These are phyloP conservation scores for Termitomyces titanicus DNA, from an alignment of 768 basidiomycete species.

Conservation along the genomic window DNA sequence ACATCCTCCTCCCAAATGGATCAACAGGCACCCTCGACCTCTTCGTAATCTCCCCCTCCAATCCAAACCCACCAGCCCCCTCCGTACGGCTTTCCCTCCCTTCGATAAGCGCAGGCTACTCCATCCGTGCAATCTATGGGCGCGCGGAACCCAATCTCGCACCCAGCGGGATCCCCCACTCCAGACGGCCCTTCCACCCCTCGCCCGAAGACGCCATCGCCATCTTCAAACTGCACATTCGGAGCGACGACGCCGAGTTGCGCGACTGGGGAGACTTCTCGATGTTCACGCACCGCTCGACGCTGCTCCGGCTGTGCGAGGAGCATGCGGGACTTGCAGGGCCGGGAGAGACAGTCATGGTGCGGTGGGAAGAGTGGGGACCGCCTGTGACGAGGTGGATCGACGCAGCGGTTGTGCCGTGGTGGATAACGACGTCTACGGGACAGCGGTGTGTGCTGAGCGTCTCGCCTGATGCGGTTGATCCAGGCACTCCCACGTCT, in stretches of 20 bases:
- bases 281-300: constrained; percentile 9
- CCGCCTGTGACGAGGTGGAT: constrained; percentile 20
- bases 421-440: constrained; percentile 21
- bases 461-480: not conserved
- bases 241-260: not conserved
- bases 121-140: constrained; percentile 5
- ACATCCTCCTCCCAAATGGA: constrained; percentile 25
- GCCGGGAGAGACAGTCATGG: not conserved
- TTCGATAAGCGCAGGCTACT: not conserved
- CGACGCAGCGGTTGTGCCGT: constrained; percentile 7
- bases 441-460: constrained; percentile 20
- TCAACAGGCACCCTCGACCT: constrained; percentile 17
- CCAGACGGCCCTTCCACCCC: constrained; percentile 3
- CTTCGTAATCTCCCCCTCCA: constrained; percentile 11
- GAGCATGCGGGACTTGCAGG: not conserved
- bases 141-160: constrained; percentile 11
- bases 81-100: constrained; percentile 2
- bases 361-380: constrained; percentile 18
- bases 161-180: not conserved
- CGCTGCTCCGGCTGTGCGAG: constrained; percentile 6
- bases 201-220: constrained; percentile 8
- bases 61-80: not conserved
- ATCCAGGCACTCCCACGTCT: not conserved
- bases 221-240: constrained; percentile 9
- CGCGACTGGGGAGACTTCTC: constrained; percentile 4